phyloP scores from a whole-genome alignment of 2,329 filamentous ascomycete genomes.

The Colletotrichum acutatum region DNA sequence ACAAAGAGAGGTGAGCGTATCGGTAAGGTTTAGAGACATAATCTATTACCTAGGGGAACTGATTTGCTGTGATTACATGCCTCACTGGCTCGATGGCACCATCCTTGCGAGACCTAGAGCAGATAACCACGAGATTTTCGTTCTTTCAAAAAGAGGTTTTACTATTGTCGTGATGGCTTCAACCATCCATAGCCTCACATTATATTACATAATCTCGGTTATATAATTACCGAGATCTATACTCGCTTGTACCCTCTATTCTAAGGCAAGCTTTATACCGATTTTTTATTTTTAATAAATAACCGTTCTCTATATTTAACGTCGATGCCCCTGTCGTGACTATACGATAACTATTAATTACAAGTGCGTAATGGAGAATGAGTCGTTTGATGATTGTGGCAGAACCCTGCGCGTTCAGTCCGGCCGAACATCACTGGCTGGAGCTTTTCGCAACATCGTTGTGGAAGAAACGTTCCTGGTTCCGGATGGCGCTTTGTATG shows the following conservation, averaged over 20 bases:
- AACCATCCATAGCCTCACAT: too few relatives aligned
- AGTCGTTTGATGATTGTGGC: background rate
- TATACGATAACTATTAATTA: background rate
- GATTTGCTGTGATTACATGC: background rate
- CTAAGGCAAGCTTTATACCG: too few relatives aligned
- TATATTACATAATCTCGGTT: too few relatives aligned
- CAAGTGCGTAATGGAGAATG: background rate
- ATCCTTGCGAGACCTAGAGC: fast-evolving
- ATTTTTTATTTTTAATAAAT: too few relatives aligned
- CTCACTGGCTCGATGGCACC: background rate
- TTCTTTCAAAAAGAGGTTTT: background rate
- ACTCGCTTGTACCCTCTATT: too few relatives aligned
- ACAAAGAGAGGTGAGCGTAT: fast-evolving
- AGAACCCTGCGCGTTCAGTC: background rate
- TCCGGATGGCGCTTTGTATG: background rate
- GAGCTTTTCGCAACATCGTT: background rate
- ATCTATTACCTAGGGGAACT: background rate
- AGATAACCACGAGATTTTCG: background rate
- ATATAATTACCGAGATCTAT: too few relatives aligned
- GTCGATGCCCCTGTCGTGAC: too few relatives aligned
- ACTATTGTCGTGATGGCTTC: background rate
- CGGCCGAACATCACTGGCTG: background rate
- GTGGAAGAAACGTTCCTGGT: background rate
- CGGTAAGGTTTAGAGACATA: background rate
- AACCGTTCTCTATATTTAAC: too few relatives aligned